Evolutionary conservation across 2,329 filamentous ascomycete genomes (phyloP).

Genomic region (Stagonosporopsis vannaccii): DNA sequence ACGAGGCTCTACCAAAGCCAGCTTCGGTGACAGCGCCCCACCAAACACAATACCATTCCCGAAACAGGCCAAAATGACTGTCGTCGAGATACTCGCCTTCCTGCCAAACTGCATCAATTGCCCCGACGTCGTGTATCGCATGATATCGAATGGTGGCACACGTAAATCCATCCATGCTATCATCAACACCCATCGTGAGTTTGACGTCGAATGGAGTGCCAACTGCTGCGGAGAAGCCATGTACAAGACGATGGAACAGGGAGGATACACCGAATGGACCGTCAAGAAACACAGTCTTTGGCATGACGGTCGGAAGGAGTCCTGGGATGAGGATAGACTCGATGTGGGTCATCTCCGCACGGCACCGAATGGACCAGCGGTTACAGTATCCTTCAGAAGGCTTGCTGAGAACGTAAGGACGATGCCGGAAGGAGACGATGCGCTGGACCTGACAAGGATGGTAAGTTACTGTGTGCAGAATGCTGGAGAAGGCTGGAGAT

Average conservation of each 20-base stretch:
- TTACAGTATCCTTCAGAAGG: slow-evolving; percentile 24
- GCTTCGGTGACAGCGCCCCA: slow-evolving; percentile 19
- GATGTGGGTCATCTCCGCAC: slow-evolving; percentile 1
- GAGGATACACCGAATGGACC: slow-evolving; percentile 28
- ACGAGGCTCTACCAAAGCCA: not conserved
- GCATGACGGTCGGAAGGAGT: slow-evolving; percentile 2
- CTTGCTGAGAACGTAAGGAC: slow-evolving; percentile 25
- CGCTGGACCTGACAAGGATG: slow-evolving; percentile 35
- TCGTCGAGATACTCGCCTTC: slow-evolving; percentile 33
- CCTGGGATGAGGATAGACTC: slow-evolving; percentile 22
- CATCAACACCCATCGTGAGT: slow-evolving; percentile 24
- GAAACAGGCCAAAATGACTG: slow-evolving; percentile 23
- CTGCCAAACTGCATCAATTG: slow-evolving; percentile 32
- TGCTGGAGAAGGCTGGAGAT: slow-evolving; percentile 27
- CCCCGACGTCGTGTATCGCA: slow-evolving; percentile 30
- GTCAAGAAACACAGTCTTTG: slow-evolving; percentile 20
- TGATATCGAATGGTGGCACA: slow-evolving; percentile 30
- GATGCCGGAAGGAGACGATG: slow-evolving; percentile 28
- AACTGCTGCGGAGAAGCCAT: slow-evolving; percentile 23
- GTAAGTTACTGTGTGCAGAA: slow-evolving; percentile 27
- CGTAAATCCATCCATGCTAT: slow-evolving; percentile 21
- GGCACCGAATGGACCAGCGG: not conserved
- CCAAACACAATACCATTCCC: slow-evolving; percentile 25
- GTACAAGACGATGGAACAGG: slow-evolving; percentile 29
- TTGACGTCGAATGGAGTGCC: slow-evolving; percentile 17